These are phyloP conservation scores for Penicillium sp. DNA, from an alignment of 2,329 filamentous ascomycete species.

Conservation along the genomic window DNA sequence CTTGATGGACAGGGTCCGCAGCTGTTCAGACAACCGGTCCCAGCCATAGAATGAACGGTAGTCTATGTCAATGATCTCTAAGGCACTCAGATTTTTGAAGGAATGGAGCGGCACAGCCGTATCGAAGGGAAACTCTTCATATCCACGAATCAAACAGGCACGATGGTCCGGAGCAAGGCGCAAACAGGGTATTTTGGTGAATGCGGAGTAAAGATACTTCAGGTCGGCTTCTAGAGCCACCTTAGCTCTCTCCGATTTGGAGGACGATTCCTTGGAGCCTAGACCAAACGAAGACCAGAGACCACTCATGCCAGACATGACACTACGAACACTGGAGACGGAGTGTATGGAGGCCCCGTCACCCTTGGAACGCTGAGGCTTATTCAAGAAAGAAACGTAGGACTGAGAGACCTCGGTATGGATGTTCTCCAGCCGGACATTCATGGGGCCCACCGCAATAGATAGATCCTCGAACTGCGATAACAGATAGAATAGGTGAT, in stretches of 20 bases:
- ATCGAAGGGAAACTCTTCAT: constrained; percentile 97
- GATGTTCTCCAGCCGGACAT: constrained; percentile 90
- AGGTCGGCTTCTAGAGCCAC: constrained; percentile 82
- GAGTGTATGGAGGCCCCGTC: constrained; percentile 93
- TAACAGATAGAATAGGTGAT: constrained; percentile 95
- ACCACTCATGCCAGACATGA: constrained; percentile 95
- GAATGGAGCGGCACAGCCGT: constrained; percentile 94
- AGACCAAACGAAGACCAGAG: constrained; percentile 90
- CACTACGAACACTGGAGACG: constrained; percentile 93
- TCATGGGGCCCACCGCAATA: constrained; percentile 93
- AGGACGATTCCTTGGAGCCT: constrained; percentile 74
- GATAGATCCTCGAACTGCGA: constrained; percentile 92
- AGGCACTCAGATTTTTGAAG: constrained; percentile 93
- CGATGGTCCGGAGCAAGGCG: constrained; percentile 90
- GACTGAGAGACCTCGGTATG: constrained; percentile 83
- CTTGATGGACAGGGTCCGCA: constrained; percentile 86
- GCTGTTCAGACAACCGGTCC: constrained; percentile 89
- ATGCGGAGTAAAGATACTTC: constrained; percentile 96
- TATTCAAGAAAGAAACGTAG: constrained; percentile 93
- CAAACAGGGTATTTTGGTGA: constrained; percentile 95
- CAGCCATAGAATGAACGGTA: constrained; percentile 97
- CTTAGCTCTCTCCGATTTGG: constrained; percentile 88
- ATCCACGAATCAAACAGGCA: constrained; percentile 85
- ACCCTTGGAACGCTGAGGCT: constrained; percentile 78
- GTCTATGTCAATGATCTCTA: constrained; percentile 94